Evolutionary conservation across 441 rosid genomes (phyloP).

Genomic region (Euphorbia neoarborescens): DNA sequence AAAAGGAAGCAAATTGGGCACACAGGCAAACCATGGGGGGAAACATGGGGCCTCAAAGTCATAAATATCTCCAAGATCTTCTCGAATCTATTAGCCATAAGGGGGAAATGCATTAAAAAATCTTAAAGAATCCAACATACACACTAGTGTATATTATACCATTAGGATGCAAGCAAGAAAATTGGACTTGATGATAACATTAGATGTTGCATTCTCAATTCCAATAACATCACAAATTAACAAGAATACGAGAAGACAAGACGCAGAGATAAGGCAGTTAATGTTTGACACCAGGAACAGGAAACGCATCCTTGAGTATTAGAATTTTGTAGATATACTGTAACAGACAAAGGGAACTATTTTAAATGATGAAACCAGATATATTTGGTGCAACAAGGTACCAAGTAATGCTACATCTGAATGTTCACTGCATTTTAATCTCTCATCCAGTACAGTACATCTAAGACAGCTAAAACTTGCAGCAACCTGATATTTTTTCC

Average conservation of each 20-base stretch:
- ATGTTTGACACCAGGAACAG: not conserved
- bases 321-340: not conserved
- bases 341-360: not conserved
- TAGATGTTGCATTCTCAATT: not conserved
- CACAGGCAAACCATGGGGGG: constrained; percentile 79
- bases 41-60: constrained; percentile 98
- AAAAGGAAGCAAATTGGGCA: constrained; percentile 16
- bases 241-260: not conserved
- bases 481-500: constrained; percentile 58
- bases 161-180: constrained; percentile 10
- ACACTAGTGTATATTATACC: constrained; percentile 3
- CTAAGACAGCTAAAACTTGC: constrained; percentile 82
- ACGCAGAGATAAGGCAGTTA: not conserved
- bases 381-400: constrained; percentile 90
- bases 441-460: constrained; percentile 86
- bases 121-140: constrained; percentile 9
- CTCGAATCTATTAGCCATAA: constrained; percentile 60
- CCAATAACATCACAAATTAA: not conserved
- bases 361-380: constrained; percentile 50
- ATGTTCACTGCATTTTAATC: constrained; percentile 67
- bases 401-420: constrained; percentile 78
- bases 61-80: constrained; percentile 97
- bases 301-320: constrained; percentile 5
- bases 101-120: constrained; percentile 5
- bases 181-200: constrained; percentile 5